These are phyloP conservation scores for Sporopachydermia cereana DNA, from an alignment of 1,139 yeast genomes.

Conservation along the genomic window DNA sequence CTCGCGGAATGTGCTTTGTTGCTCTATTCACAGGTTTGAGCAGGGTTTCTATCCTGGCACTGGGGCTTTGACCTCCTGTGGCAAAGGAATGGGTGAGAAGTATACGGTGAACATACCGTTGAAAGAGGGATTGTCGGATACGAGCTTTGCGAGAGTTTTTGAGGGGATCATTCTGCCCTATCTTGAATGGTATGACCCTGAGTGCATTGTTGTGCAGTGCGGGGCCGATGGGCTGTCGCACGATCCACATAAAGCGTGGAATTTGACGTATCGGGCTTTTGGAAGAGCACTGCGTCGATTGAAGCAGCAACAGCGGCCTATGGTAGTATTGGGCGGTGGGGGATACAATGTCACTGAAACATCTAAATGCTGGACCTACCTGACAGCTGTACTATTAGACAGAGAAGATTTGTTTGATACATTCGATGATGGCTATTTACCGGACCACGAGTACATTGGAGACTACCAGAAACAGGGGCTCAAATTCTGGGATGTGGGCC, in stretches of 20 bases:
- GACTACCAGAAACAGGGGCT: conserved; percentile 35
- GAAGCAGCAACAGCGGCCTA: conserved; percentile 26
- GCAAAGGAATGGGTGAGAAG: conserved; percentile 27
- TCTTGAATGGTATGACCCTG: conserved; percentile 31
- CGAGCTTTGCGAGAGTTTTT: conserved; percentile 27
- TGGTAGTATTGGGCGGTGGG: conserved; percentile 60
- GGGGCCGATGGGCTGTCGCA: conserved; percentile 63
- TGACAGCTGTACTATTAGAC: conserved; percentile 32
- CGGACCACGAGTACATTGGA: conserved; percentile 39
- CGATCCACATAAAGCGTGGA: conserved; percentile 59
- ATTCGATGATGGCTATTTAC: conserved; percentile 26
- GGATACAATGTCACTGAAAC: conserved; percentile 58
- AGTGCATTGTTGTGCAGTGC: conserved; percentile 49
- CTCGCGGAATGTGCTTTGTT: conserved; percentile 45
- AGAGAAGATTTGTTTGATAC: conserved; percentile 9
- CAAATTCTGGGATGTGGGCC: conserved; percentile 37
- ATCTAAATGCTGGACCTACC: conserved; percentile 53
- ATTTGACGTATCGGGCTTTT: conserved; percentile 43
- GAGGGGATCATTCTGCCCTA: conserved; percentile 34
- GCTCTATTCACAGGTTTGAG: conserved; percentile 55
- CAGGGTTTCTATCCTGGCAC: conserved; percentile 68
- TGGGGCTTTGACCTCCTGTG: conserved; percentile 32
- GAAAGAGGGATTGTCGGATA: conserved; percentile 43
- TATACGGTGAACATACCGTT: conserved; percentile 45
- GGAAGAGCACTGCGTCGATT: conserved; percentile 27